phyloP scores from a whole-genome alignment of 805 yeast species.

The Cyberlindnera maritima region DNA sequence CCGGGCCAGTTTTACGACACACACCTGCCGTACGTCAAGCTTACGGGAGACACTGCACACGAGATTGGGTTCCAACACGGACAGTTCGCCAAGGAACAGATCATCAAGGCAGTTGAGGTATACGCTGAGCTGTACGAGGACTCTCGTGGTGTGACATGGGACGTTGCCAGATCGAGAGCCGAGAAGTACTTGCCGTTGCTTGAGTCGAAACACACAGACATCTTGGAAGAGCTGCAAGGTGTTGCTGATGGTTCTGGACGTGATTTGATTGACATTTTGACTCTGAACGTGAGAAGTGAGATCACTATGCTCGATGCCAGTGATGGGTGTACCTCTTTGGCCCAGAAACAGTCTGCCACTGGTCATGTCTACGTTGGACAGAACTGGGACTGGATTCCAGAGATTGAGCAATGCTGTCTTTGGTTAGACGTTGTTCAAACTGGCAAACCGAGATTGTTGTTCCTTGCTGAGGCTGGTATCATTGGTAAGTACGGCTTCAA shows the following conservation, averaged over 20 bases:
- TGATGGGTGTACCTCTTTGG: slow-evolving; percentile 39
- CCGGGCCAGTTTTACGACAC: slow-evolving; percentile 27
- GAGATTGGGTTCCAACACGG: slow-evolving; percentile 38
- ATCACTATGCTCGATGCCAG: slow-evolving; percentile 32
- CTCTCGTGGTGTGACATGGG: slow-evolving; percentile 29
- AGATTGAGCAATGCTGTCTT: slow-evolving; percentile 22
- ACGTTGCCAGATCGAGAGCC: slow-evolving; percentile 29
- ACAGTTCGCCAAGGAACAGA: slow-evolving; percentile 29
- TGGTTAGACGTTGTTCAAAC: slow-evolving; percentile 26
- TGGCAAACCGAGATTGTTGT: slow-evolving; percentile 25
- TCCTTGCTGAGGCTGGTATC: slow-evolving; percentile 29
- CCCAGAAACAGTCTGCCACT: slow-evolving; percentile 26
- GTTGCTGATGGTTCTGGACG: slow-evolving; percentile 36
- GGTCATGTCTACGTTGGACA: slow-evolving; percentile 31
- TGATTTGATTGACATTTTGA: slow-evolving; percentile 34
- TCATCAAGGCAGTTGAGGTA: slow-evolving; percentile 28
- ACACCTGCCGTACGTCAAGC: slow-evolving; percentile 25
- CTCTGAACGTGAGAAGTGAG: slow-evolving; percentile 39
- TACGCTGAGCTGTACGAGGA: slow-evolving; percentile 30
- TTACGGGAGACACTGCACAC: slow-evolving; percentile 23
- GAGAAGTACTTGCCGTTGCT: slow-evolving; percentile 29
- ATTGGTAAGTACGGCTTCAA: slow-evolving; percentile 28
- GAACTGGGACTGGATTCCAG: slow-evolving; percentile 43
- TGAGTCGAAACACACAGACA: slow-evolving; percentile 28
- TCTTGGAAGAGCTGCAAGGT: slow-evolving; percentile 36